A percentile compares a stretch with the other conserved stretches of the same genome.
Conservation (phyloP, 805 yeast species). For the Lachancea sp. region DNA sequence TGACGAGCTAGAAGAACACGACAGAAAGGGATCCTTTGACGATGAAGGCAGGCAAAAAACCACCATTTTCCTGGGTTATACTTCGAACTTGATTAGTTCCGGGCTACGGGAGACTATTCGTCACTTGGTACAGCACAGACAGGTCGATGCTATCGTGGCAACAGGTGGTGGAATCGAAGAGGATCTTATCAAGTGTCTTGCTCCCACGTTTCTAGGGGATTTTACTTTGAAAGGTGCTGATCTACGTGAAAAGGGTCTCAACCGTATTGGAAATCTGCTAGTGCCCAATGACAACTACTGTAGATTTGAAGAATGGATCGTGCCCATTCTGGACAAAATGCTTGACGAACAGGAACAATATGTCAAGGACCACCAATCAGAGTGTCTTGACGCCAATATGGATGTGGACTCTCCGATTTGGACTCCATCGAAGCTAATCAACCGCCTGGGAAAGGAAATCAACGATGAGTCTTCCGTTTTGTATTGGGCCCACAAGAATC, state of each 20-base stretch:
- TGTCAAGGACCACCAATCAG: conserved; percentile 46
- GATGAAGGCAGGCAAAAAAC: conserved; percentile 73
- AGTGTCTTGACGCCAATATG: conserved; percentile 47
- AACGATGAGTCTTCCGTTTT: conserved; percentile 88
- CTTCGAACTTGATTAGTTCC: conserved; percentile 91
- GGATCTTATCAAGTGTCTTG: conserved; percentile 91
- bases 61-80: conserved; percentile 91
- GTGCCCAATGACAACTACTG: conserved; percentile 98
- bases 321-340: conserved; percentile 83
- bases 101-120: conserved; percentile 89
- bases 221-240: conserved; percentile 73
- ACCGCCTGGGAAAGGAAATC: conserved; percentile 91
- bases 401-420: conserved; percentile 52
- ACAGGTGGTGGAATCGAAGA: conserved; percentile 98
- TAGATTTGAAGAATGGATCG: conserved; percentile 97
- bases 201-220: conserved; percentile 94
- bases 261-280: conserved; percentile 92
- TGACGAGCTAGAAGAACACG: conserved; percentile 62
- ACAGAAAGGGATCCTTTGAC: conserved; percentile 68
- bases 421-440: conserved; percentile 92
- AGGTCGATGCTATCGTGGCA: conserved; percentile 93
- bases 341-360: conserved; percentile 80
- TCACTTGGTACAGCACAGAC: conserved; percentile 85
- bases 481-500: conserved; percentile 96
- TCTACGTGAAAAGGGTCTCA: conserved; percentile 91